These are phyloP conservation scores for Dipteronia sinensis DNA, from an alignment of 345 rosid species.

Conservation along the genomic window DNA sequence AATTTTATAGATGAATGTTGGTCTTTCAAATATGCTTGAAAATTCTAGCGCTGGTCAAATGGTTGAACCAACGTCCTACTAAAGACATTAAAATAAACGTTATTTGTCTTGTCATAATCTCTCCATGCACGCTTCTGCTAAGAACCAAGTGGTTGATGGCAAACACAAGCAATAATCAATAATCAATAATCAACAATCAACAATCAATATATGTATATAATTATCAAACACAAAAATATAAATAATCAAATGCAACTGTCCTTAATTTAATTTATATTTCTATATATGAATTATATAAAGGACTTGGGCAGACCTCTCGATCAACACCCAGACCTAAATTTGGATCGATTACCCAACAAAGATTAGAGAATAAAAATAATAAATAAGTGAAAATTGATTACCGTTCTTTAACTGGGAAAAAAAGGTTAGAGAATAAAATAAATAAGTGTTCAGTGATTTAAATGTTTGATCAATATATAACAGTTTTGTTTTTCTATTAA, in stretches of 20 bases:
- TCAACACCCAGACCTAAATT: slow-evolving; percentile 5
- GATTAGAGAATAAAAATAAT: too few relatives aligned
- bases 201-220: not conserved
- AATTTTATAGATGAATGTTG: not conserved
- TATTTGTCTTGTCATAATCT: not conserved
- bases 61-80: slow-evolving; percentile 14
- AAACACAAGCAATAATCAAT: slow-evolving; percentile 6
- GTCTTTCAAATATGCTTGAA: not conserved
- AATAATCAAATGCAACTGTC: not conserved
- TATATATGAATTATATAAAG: too few relatives aligned
- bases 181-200: slow-evolving; percentile 6
- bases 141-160: slow-evolving; percentile 2
- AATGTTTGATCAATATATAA: too few relatives aligned
- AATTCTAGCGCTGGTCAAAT: slow-evolving; percentile 6
- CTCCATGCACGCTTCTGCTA: slow-evolving; percentile 8
- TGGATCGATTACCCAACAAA: not conserved
- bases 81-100: not conserved
- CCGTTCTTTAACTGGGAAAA: too few relatives aligned
- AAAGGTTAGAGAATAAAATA: too few relatives aligned
- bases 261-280: not conserved
- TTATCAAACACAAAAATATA: not conserved
- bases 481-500: too few relatives aligned
- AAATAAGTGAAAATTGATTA: too few relatives aligned
- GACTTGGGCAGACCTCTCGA: not conserved
- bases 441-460: too few relatives aligned